phyloP scores from a whole-genome alignment of 2,329 filamentous ascomycete genomes.

The Sclerotinia nivalis region DNA sequence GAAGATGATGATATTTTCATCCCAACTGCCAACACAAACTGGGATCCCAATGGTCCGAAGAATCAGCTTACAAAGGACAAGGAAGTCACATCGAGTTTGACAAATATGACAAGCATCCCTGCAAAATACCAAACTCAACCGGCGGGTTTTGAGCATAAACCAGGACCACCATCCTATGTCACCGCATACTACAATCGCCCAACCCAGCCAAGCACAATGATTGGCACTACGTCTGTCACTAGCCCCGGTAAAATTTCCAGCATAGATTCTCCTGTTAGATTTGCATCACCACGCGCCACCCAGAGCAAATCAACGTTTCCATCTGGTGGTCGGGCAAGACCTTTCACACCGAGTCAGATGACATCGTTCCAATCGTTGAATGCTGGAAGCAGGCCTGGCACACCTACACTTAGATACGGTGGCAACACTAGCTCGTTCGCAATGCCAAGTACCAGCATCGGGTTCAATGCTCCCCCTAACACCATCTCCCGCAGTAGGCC shows the following conservation, averaged over 20 bases:
- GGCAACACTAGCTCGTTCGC: constrained; percentile 4
- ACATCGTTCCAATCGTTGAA: constrained; percentile 18
- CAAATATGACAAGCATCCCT: neutral
- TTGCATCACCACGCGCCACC: constrained; percentile 9
- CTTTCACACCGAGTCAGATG: constrained; percentile 17
- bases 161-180: constrained; percentile 4
- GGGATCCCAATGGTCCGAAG: neutral
- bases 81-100: neutral
- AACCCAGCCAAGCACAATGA: neutral
- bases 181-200: constrained; percentile 17
- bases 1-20: constrained; percentile 16
- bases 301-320: constrained; percentile 18
- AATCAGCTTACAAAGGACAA: constrained; percentile 6
- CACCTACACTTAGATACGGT: constrained; percentile 18
- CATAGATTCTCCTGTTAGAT: neutral
- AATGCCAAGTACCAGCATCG: constrained; percentile 7
- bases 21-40: neutral
- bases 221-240: neutral
- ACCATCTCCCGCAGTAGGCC: constrained; percentile 20
- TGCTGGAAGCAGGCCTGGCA: constrained; percentile 6
- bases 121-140: neutral
- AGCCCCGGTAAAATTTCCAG: neutral
- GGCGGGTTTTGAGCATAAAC: neutral
- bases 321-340: constrained; percentile 14
- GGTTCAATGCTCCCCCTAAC: constrained; percentile 13